Evolutionary conservation across 306 rosid species (phyloP).

Genomic region (Chamaecrista fasciculata): DNA sequence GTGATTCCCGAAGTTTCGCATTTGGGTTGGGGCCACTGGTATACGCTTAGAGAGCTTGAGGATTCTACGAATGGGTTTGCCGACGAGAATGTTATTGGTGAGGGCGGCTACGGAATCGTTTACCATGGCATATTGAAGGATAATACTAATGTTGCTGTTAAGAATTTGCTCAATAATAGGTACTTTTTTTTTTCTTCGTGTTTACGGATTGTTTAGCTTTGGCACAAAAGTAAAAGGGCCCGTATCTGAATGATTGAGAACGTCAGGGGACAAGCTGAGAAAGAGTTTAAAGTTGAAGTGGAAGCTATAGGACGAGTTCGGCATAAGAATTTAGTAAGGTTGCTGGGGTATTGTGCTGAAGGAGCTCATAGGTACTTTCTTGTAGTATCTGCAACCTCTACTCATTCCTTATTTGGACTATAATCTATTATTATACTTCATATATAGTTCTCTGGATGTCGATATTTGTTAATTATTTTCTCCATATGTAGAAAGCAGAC

Average conservation of each 20-base stretch:
- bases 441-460: not conserved
- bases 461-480: not conserved
- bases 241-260: constrained; percentile 4
- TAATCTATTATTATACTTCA: not conserved
- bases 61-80: constrained; percentile 53
- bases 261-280: constrained; percentile 69
- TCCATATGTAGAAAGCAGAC: not conserved
- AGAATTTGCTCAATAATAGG: constrained; percentile 71
- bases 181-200: not conserved
- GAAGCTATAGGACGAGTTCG: constrained; percentile 74
- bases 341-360: constrained; percentile 71
- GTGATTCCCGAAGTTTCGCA: constrained; percentile 66
- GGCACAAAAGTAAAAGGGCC: not conserved
- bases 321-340: constrained; percentile 60
- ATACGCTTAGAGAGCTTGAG: constrained; percentile 67
- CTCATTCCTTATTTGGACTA: constrained; percentile 2
- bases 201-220: not conserved
- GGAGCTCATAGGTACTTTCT: constrained; percentile 60
- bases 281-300: constrained; percentile 67
- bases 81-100: constrained; percentile 56
- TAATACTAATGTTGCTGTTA: constrained; percentile 53
- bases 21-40: constrained; percentile 77
- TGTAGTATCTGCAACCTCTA: not conserved
- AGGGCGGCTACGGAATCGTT: constrained; percentile 71
- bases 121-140: constrained; percentile 58